A percentile compares a stretch with the other conserved stretches of the same genome.
These are phyloP conservation scores for Saturnispora hagleri DNA, from an alignment of 805 yeast genomes.

Conservation along the genomic window DNA sequence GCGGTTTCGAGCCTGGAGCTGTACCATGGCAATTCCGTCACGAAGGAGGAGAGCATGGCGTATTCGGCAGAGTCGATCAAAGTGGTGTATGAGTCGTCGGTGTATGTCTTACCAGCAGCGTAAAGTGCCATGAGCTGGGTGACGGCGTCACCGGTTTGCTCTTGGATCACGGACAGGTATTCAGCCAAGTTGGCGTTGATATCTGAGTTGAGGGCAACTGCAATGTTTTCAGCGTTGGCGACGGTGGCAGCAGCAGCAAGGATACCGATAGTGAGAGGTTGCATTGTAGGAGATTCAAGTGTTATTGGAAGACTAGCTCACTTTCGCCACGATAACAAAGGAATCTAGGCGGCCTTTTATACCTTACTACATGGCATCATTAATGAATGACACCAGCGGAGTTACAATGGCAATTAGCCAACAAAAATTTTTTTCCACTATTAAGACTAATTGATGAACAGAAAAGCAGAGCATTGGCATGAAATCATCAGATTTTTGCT, in stretches of 20 bases:
- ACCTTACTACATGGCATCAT: neutral
- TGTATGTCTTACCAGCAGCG: constrained; percentile 29
- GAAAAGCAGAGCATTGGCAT: neutral
- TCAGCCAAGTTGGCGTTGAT: constrained; percentile 25
- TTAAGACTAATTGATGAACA: neutral
- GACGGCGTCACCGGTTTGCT: constrained; percentile 23
- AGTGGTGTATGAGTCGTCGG: constrained; percentile 38
- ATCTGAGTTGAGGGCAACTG: constrained; percentile 33
- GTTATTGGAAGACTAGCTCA: neutral
- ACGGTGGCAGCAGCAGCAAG: constrained; percentile 17
- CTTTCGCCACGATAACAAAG: neutral
- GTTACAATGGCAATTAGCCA: neutral
- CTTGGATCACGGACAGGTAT: constrained; percentile 27
- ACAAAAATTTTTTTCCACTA: neutral
- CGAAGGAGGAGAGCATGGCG: constrained; percentile 20
- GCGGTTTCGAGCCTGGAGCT: constrained; percentile 22
- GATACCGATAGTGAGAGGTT: constrained; percentile 17
- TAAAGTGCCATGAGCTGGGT: constrained; percentile 27
- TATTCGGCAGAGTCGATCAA: constrained; percentile 21
- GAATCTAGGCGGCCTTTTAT: neutral
- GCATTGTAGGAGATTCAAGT: constrained; percentile 14
- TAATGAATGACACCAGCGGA: neutral
- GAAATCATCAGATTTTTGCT: neutral
- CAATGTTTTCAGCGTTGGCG: constrained; percentile 20
- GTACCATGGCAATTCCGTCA: constrained; percentile 29